phyloP scores from a whole-genome alignment of 2,329 filamentous ascomycete species.

The Colletotrichum godetiae region DNA sequence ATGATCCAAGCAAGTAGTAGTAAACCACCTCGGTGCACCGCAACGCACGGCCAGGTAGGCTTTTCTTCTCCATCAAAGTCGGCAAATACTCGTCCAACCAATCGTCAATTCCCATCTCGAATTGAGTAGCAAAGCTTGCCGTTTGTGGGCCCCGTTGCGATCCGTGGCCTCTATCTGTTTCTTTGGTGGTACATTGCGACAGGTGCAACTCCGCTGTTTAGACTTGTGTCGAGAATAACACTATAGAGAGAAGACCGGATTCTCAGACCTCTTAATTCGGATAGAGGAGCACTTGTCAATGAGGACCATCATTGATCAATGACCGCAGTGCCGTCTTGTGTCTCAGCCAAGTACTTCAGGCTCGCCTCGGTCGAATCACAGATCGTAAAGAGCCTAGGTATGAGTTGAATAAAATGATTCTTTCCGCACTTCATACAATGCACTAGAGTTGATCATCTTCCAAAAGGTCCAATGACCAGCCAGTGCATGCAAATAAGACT shows the following conservation, averaged over 20 bases:
- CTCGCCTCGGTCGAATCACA: too few species aligned
- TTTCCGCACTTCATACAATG: too few species aligned
- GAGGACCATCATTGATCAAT: background rate
- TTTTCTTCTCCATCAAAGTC: background rate
- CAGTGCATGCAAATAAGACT: too few species aligned
- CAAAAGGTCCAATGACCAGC: too few species aligned
- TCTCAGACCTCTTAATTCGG: too few species aligned
- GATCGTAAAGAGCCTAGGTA: too few species aligned
- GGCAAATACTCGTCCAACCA: background rate
- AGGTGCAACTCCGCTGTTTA: background rate
- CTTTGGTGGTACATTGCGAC: background rate
- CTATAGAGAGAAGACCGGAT: background rate
- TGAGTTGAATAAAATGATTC: too few species aligned
- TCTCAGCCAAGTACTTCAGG: too few species aligned
- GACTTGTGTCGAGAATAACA: background rate
- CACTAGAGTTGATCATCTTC: background rate
- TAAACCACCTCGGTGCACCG: background rate
- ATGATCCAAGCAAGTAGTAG: background rate
- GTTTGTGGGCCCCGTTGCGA: background rate
- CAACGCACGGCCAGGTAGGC: background rate
- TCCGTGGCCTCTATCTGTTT: background rate
- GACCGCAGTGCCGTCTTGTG: background rate
- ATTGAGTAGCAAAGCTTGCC: background rate
- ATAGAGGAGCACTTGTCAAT: background rate
- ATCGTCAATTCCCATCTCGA: background rate